Conservation (phyloP, 1,284 basidiomycete genomes). For the Malassezia globosa region DNA sequence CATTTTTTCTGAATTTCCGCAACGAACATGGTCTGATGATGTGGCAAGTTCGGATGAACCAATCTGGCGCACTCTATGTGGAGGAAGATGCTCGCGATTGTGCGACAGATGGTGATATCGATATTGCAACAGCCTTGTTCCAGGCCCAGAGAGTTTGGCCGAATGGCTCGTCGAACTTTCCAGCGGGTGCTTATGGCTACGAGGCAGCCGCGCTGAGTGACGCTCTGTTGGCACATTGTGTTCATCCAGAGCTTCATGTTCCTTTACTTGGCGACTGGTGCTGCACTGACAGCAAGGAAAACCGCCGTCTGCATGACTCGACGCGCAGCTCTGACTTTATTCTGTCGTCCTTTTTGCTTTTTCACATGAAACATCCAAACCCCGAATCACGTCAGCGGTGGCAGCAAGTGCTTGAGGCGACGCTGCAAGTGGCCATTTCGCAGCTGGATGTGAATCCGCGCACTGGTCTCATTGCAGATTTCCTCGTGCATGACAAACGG, state of each 20-base stretch:
- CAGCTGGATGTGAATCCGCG: constrained; percentile 1
- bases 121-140: constrained; percentile 36
- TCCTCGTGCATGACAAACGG: constrained; percentile 19
- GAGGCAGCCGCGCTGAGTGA: constrained; percentile 24
- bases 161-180: constrained; percentile 19
- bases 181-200: constrained; percentile 19
- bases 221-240: constrained; percentile 20
- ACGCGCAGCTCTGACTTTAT: constrained; percentile 35
- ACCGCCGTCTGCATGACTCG: constrained; percentile 23
- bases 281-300: constrained; percentile 21
- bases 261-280: constrained; percentile 40
- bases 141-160: constrained; percentile 21
- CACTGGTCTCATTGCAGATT: constrained; percentile 32
- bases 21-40: constrained; percentile 35
- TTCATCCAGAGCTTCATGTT: constrained; percentile 26
- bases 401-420: constrained; percentile 26
- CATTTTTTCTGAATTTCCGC: constrained; percentile 27
- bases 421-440: constrained; percentile 19
- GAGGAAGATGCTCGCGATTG: constrained; percentile 28
- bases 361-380: constrained; percentile 22
- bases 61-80: constrained; percentile 20
- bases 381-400: constrained; percentile 19
- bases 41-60: constrained; percentile 30
- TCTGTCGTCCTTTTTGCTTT: constrained; percentile 28
- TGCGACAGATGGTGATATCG: constrained; percentile 40